Percentiles rank a stretch among this genome's conserved stretches.
phyloP scores from a whole-genome alignment of 371 early-diverging fungal species.

The Mucor lusitanicus region DNA sequence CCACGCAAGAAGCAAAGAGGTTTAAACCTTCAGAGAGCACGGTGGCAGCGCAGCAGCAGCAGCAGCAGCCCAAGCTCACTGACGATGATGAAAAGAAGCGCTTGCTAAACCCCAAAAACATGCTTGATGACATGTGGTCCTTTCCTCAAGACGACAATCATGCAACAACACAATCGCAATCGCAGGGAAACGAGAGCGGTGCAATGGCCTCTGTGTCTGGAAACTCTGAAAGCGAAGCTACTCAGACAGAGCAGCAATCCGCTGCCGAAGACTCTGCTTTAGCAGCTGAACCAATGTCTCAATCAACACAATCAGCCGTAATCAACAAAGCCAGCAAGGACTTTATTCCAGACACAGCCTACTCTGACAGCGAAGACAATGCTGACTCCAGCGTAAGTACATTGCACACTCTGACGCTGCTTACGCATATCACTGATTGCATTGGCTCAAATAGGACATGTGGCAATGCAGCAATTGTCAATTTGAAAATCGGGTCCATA shows the following conservation, averaged over 20 bases:
- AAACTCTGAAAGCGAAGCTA: background rate
- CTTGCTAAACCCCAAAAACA: background rate
- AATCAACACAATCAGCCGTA: background rate
- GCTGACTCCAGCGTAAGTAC: background rate
- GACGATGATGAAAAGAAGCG: background rate
- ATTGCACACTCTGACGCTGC: too few species aligned
- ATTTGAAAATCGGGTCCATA: slow-evolving; percentile 1
- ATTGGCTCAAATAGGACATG: background rate
- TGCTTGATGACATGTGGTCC: background rate
- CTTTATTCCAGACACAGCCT: background rate
- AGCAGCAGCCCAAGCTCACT: background rate
- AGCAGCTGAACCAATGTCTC: background rate
- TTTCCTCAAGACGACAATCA: background rate
- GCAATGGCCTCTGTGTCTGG: background rate
- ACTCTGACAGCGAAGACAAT: background rate
- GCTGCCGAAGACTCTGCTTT: background rate
- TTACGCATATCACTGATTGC: background rate
- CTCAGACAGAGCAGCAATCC: background rate
- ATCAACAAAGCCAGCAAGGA: background rate
- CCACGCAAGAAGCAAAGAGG: slow-evolving; percentile 1
- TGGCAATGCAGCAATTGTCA: slow-evolving; percentile 23
- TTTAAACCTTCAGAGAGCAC: background rate
- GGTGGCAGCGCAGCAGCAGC: too few species aligned
- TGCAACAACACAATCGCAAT: background rate
- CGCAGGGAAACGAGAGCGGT: background rate